Base-by-base conservation (phyloP, 148 eudicot species). In the Rheum nobile region DNA sequence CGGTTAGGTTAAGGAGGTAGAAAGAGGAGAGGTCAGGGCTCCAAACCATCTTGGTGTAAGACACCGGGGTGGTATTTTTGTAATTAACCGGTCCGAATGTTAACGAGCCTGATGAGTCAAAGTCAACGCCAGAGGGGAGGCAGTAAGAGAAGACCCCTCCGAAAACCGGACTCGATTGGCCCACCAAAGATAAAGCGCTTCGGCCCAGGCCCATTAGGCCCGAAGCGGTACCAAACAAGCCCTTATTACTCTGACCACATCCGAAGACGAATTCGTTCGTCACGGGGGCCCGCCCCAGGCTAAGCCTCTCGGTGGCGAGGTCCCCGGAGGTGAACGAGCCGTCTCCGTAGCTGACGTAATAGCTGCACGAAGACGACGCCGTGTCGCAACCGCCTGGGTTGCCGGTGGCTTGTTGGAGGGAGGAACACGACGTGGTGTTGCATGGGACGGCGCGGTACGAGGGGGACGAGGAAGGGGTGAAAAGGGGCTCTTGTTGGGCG, bases 281-380 rank as follows among this genome's bases (percentile, higher is more conserved):
- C 17, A 65, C 70, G 82, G 0, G 86, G 43, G 22, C 78, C 84
- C 7, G 74, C 84, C 59, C 77, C 75, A 67, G 87, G 86, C 1
- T 89, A 82, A n/a, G 90, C 71, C 4, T 89, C 84, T 95, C 97
- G 16, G 87, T 86, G 2, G 83, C 86, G 47, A 91, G 83, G 41
- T 95, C 91, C 0, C 99, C 97, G 31, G 89, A 91, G 39, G 97
- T 91, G 83, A 88, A 95, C 1, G 98, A 93, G 0, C 96, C 98
- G 22, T 93, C 98, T 8, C 99, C 99, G 71, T 91, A 95, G 6
- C 93, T 88, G 0, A 95, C 97, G 72, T 95, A 88, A 79, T 95
- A 95, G 39, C 84, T 79, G 44, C 99, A 95, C 3, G 26, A 83
- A 75, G 75, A 75, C 22, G 84, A 71, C 17, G 55, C 74, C 8